phyloP scores from a whole-genome alignment of 768 basidiomycete genomes.

The Russula ochroleuca region DNA sequence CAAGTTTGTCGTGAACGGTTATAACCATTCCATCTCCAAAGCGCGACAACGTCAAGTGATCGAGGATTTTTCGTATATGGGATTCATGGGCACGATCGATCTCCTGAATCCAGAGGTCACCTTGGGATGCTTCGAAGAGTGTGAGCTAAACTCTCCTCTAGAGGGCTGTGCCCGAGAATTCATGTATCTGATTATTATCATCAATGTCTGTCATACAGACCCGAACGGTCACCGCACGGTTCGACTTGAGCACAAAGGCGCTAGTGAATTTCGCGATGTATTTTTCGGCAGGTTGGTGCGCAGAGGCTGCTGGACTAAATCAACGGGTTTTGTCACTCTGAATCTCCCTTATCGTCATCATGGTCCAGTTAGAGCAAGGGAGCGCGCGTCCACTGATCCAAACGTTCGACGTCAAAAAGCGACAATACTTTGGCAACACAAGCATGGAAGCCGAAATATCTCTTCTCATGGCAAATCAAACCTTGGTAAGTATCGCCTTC shows the following conservation, averaged over 20 bases:
- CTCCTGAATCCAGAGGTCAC: conserved; percentile 74
- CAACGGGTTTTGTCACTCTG: background rate
- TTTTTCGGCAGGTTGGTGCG: conserved; percentile 88
- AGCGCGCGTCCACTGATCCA: conserved; percentile 62
- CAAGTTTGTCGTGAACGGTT: conserved; percentile 71
- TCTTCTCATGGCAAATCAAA: conserved; percentile 94
- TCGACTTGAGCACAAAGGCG: conserved; percentile 50
- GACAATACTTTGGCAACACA: conserved; percentile 90
- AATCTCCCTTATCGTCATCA: background rate
- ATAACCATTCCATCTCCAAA: conserved; percentile 71
- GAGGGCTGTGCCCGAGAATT: background rate
- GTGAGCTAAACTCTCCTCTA: conserved; percentile 44
- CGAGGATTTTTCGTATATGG: conserved; percentile 83
- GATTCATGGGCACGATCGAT: conserved; percentile 71
- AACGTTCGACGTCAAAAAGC: conserved; percentile 83
- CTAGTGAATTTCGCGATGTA: conserved; percentile 63
- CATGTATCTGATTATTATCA: background rate
- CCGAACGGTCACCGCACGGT: conserved; percentile 45
- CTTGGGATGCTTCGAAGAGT: conserved; percentile 81
- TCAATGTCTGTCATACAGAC: conserved; percentile 39
- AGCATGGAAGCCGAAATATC: conserved; percentile 98
- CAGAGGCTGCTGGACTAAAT: conserved; percentile 23
- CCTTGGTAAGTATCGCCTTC: conserved; percentile 51
- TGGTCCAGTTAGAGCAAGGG: conserved; percentile 52
- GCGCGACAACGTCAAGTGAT: conserved; percentile 61